Conservation (phyloP, 2,329 filamentous ascomycete species). For the Ilyonectria destructans region DNA sequence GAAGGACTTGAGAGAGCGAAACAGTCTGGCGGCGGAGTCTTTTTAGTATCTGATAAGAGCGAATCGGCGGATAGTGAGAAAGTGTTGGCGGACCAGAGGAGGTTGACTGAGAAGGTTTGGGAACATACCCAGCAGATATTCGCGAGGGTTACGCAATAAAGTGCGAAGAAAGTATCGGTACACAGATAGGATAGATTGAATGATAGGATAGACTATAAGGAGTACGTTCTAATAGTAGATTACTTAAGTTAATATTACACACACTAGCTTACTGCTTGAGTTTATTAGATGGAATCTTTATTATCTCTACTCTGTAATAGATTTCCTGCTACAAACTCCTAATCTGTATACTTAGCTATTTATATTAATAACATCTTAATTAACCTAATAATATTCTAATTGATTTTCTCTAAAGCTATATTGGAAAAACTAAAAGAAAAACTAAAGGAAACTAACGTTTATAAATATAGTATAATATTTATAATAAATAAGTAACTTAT, state of each 20-base stretch:
- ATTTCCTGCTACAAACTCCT: not conserved
- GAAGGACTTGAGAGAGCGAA: constrained; percentile 5
- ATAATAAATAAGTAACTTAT: no score
- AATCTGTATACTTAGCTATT: no score
- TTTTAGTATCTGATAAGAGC: constrained; percentile 36
- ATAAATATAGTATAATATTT: no score
- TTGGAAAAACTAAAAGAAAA: no score
- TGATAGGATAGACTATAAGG: no score
- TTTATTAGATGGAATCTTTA: not conserved
- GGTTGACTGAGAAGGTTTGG: constrained; percentile 3
- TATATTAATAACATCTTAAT: no score
- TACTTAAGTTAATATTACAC: constrained; percentile 1
- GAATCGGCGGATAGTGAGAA: constrained; percentile 38
- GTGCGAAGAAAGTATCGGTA: no score
- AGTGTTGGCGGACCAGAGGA: constrained; percentile 28
- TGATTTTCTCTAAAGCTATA: no score
- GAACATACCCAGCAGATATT: constrained; percentile 21
- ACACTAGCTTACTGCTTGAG: not conserved
- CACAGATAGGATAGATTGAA: no score
- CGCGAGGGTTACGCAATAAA: constrained; percentile 7
- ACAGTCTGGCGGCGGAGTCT: constrained; percentile 28
- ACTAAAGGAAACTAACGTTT: no score
- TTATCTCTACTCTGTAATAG: not conserved
- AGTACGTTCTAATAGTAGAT: not conserved
- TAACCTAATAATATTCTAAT: no score